Base-by-base conservation (phyloP, 2,329 filamentous ascomycete species). In the Cercospora beticola region DNA sequence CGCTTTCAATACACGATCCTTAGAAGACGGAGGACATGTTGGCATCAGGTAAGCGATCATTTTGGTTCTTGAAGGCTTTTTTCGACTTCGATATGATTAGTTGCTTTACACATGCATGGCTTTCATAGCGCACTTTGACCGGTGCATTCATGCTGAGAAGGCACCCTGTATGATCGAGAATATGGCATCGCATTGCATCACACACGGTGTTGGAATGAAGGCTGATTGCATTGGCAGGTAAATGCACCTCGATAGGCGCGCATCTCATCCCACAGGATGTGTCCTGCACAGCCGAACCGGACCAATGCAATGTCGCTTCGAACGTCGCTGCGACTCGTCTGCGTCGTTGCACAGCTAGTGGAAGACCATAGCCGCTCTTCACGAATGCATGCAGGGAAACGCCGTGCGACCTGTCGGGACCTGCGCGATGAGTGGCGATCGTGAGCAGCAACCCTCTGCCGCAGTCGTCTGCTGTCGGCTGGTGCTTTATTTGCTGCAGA, bases 91-190 rank as follows among this genome's bases (percentile, higher is more conserved):
- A 65, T 14, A 65, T 65, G 62, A 65, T 65, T 65, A 65, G 28
- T 54, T 59, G 62, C 62, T 33, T 65, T 59, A 65, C 62, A 65
- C 62, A 65, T 65, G 62, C 62, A 65, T 65, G 62, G 62, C 62
- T 65, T 65, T 65, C 62, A 43, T 65, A 65, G 62, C 61, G 49
- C 62, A 62, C 40, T 40, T 59, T 65, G 62, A 65, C 62, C 62
- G 62, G 62, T 65, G 62, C 60, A 59, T 46, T 65, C 33, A 43
- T 65, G 62, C 52, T 65, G 62, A 65, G 31, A 59, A 54, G 62
- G 62, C 62, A 65, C 62, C 62, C 62, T 65, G 62, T 65, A 65
- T 65, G 62, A 65, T 65, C 52, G 54, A 58, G 23, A 56, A 18
- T 3, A 46, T 30, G 28, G n/a, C 21, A 58, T 43, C 9, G 21